Evolutionary conservation across 257 asterid species (phyloP).

Genomic region (Sherardia arvensis): DNA sequence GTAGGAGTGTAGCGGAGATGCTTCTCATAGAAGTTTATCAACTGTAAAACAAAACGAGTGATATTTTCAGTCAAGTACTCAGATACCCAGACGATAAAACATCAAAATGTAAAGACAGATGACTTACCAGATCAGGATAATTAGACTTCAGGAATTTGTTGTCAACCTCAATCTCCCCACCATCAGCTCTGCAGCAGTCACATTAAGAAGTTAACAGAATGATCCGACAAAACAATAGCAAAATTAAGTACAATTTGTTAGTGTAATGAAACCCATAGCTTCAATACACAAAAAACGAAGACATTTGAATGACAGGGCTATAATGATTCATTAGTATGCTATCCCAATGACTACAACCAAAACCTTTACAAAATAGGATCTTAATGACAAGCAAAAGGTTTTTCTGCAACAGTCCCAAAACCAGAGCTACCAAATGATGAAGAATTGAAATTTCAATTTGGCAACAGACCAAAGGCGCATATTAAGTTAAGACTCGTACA

Average conservation of each 20-base stretch:
- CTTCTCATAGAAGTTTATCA: conserved; percentile 76
- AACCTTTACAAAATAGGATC: background rate
- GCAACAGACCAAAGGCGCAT: background rate
- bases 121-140: conserved; percentile 68
- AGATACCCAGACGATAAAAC: background rate
- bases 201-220: background rate
- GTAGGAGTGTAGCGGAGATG: conserved; percentile 38
- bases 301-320: background rate
- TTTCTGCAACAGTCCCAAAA: background rate
- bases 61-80: background rate
- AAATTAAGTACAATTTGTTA: too few species aligned
- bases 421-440: too few species aligned
- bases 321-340: background rate
- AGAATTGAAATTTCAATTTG: background rate
- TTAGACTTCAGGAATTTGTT: conserved; percentile 81
- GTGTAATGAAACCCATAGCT: background rate
- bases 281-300: background rate
- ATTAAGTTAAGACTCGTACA: background rate
- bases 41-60: conserved; percentile 36
- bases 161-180: conserved; percentile 69
- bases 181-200: conserved; percentile 64
- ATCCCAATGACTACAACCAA: background rate
- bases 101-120: background rate
- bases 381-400: background rate
- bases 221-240: background rate